Conservation (phyloP, 2,329 filamentous ascomycete genomes). For the Knufia fluminis region DNA sequence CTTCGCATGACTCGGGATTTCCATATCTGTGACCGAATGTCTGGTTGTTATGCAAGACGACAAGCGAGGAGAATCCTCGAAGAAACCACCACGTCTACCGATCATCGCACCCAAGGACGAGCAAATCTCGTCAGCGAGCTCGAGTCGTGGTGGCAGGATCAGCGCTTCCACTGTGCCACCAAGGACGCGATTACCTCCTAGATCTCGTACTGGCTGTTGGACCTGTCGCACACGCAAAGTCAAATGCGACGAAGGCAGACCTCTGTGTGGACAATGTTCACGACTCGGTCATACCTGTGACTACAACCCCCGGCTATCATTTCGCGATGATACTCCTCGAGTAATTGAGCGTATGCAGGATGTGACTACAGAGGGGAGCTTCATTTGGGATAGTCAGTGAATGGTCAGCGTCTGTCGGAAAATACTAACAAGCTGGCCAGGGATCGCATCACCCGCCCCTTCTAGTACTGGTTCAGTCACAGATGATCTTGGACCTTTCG, state of each 20-base stretch:
- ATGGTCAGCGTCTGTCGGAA: not conserved
- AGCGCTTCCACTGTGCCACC: constrained; percentile 28
- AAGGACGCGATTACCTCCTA: constrained; percentile 42
- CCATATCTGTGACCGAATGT: constrained; percentile 7
- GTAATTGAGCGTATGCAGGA: constrained; percentile 44
- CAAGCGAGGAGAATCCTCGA: constrained; percentile 29
- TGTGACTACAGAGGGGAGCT: constrained; percentile 42
- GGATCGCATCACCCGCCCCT: constrained; percentile 23
- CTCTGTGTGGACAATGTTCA: constrained; percentile 48
- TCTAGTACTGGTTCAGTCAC: constrained; percentile 26
- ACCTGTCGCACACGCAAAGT: constrained; percentile 29
- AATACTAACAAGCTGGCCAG: constrained; percentile 1
- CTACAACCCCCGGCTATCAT: constrained; percentile 48
- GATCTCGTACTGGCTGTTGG: constrained; percentile 47
- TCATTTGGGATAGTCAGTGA: constrained; percentile 48
- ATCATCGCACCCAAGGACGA: constrained; percentile 39
- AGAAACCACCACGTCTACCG: constrained; percentile 32
- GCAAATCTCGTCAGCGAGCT: constrained; percentile 24
- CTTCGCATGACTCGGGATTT: not conserved
- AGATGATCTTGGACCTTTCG: constrained; percentile 47
- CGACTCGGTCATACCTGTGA: constrained; percentile 49
- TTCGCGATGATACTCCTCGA: constrained; percentile 44
- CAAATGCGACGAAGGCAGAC: constrained; percentile 49
- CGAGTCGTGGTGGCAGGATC: constrained; percentile 27
- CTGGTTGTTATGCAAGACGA: constrained; percentile 29